Base-by-base conservation (phyloP, 306 rosid genomes). In the Amphicarpaea edgeworthii region DNA sequence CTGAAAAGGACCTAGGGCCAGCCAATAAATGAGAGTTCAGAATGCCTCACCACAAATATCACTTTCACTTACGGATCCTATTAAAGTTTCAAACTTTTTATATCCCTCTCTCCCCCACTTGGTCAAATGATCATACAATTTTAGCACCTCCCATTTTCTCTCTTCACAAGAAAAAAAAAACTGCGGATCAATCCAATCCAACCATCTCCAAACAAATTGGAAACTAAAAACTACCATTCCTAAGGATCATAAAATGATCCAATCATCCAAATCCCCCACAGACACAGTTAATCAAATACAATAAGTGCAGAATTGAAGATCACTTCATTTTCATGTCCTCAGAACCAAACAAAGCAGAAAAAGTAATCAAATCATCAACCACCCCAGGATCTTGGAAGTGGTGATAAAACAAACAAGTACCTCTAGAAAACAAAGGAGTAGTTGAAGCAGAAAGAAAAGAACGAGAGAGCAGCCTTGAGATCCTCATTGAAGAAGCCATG, bases 401-500 rank as follows among this genome's bases (percentile, higher is more conserved):
- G 28, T 5, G 73, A 19, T 5, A 60, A 46, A 30, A n/a, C n/a
- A 14, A 55, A 59, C 2, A 3, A 19, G 47, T 85, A 90, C 96
- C 93, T 86, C 67, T 72, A 68, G 82, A 45, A 76, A 86, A 54
- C 73, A 79, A 57, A 65, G 82, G 47, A 55, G 81, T 12, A 20
- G 88, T 11, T 45, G 78, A 77, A 82, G 87, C 77, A 70, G 84
- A 24, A 62, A 73, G 28, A 66, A 84, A 16, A 11, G 96, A 86
- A 28, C 86, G 87, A 81, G 87, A 88, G 14, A 90, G 47, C 62
- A 85, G 66, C 40, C 63, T 83, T 7, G 83, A 77, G 32, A 88
- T 76, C 85, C 86, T 79, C 20, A 40, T 23, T 63, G 82, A 54
- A 72, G 90, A 60, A 54, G 90, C 87, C 96, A 90, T 90, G 68